Percentiles rank a stretch among this genome's conserved stretches.
Conservation (phyloP, 75 land plant species). For the Picea glauca region DNA sequence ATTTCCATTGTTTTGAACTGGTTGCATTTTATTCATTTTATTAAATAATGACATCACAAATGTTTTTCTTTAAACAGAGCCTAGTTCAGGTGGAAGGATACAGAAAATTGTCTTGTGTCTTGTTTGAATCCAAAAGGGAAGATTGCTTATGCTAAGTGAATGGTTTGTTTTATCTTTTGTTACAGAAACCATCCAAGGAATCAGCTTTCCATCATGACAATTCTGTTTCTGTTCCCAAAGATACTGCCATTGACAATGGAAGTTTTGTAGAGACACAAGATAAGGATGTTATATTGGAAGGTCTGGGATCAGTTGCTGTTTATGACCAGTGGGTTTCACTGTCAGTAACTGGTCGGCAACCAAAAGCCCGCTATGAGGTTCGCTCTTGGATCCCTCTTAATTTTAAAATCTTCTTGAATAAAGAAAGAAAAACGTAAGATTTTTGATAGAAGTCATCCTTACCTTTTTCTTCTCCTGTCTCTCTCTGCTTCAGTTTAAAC, state of each 20-base stretch:
- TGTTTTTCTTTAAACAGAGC: background rate
- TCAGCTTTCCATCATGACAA: conserved; percentile 28
- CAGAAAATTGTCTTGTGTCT: background rate
- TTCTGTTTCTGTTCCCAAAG: conserved; percentile 40
- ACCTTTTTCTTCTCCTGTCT: background rate
- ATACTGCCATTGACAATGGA: conserved; percentile 55
- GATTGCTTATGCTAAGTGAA: background rate
- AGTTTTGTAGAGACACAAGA: conserved; percentile 55
- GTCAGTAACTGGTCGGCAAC: conserved; percentile 79
- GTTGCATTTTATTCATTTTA: background rate
- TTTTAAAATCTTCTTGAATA: background rate
- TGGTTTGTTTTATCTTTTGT: conserved; percentile 2
- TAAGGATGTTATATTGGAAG: conserved; percentile 67
- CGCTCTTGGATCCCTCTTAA: background rate
- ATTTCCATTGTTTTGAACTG: background rate
- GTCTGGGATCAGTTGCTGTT: conserved; percentile 49
- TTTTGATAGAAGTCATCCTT: background rate
- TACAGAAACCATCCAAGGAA: conserved; percentile 32
- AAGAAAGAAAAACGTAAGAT: background rate
- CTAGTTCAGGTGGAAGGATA: background rate
- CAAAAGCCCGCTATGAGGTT: conserved; percentile 88
- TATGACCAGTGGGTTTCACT: conserved; percentile 85
- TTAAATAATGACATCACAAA: background rate
- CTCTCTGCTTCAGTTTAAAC: background rate
- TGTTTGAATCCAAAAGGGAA: background rate